Base-by-base conservation (phyloP, 2,329 filamentous ascomycete genomes). In the Thielaviopsis populi region DNA sequence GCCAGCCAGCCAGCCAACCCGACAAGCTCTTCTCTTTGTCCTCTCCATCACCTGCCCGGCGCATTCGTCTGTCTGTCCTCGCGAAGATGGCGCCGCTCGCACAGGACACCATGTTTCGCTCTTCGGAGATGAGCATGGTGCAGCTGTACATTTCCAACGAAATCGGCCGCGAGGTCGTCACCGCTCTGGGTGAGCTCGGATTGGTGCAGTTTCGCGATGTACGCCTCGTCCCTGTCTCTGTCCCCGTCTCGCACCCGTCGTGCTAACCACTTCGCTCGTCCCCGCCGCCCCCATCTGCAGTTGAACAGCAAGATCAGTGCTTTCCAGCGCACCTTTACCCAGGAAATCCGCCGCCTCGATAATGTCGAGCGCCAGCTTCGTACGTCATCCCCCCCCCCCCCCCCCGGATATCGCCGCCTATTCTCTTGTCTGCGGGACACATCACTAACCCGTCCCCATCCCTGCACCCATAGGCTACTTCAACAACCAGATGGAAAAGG, bases 71-170 rank as follows among this genome's bases (percentile, higher is more conserved):
- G 48, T 56, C 62, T 53, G 27, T 17, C 48, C 27, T 53, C 53
- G 37, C 59, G 64, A 69, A 67, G 73, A 76, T 69, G 68, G 87
- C 87, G 84, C 83, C 83, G 75, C 79, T 81, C 69, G 77, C 79
- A 74, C 78, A 89, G 78, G 91, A 97, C 79, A 96, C 91, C 76
- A 89, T 96, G 80, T 97, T 99, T 86, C 92, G 95, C 83, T 99
- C 94, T 74, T 89, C 91, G 89, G 89, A 96, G 77, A 99, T 99
- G 94, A 96, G 91, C 82, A 87, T 99, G 87, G 95, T 95, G 73
- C 94, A 99, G 85, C 87, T 99, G 72, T 99, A 97, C 78, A 95
- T 99, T 72, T 90, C 94, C 72, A 97, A 96, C 74, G 94, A 99
- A 81, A 97, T 99, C 70, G 92, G 94, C 70, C 86, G 94, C 73